phyloP scores from a whole-genome alignment of 495 filamentous ascomycete species.

The Oidiodendron maius region DNA sequence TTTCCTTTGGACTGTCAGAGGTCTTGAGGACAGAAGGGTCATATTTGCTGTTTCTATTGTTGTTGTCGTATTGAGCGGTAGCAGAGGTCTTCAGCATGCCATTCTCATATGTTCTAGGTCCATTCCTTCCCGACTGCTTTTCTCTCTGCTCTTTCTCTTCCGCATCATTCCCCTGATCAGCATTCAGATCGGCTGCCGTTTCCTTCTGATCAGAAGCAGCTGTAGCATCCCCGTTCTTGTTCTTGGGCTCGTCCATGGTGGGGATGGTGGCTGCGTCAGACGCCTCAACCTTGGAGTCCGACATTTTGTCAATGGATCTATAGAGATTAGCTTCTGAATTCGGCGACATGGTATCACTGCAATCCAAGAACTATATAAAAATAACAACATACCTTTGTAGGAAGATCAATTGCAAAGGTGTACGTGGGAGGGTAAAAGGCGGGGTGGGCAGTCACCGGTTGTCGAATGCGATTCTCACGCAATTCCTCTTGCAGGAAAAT shows the following conservation, averaged over 20 bases:
- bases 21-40: slow-evolving; percentile 56
- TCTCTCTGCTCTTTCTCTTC: slow-evolving; percentile 13
- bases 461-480: no score
- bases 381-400: background rate
- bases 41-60: slow-evolving; percentile 45
- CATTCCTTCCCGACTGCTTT: slow-evolving; percentile 13
- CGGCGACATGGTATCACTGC: background rate
- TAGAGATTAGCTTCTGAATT: background rate
- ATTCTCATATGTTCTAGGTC: background rate
- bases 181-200: background rate
- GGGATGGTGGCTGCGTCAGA: slow-evolving; percentile 15
- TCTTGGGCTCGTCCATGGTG: slow-evolving; percentile 26
- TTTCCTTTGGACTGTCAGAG: slow-evolving; percentile 66
- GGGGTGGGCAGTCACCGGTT: no score
- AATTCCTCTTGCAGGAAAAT: background rate
- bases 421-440: slow-evolving; percentile 5
- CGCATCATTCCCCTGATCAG: background rate
- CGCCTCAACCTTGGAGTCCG: background rate
- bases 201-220: no score
- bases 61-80: slow-evolving; percentile 4
- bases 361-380: background rate
- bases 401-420: background rate
- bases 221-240: slow-evolving; percentile 20
- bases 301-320: background rate
- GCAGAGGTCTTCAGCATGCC: slow-evolving; percentile 13